phyloP scores from a whole-genome alignment of 2,329 filamentous ascomycete species.

The Sarocladium strictum region DNA sequence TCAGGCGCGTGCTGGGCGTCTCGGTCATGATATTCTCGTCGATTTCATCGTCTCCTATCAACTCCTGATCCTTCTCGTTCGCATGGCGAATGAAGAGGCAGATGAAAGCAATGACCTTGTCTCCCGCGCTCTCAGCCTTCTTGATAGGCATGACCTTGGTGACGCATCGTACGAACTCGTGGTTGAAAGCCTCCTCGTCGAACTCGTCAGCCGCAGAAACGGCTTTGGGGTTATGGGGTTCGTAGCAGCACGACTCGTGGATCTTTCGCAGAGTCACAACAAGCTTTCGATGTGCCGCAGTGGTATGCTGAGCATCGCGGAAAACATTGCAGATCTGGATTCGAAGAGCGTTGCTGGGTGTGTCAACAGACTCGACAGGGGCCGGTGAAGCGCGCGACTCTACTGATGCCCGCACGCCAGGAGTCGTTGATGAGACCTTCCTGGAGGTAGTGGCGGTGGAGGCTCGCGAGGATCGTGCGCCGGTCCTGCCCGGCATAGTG shows the following conservation, averaged over 20 bases:
- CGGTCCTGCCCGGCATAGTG: constrained; percentile 45
- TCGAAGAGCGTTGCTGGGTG: constrained; percentile 64
- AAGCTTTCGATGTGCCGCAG: constrained; percentile 83
- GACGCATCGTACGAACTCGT: constrained; percentile 77
- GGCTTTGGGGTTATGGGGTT: constrained; percentile 48
- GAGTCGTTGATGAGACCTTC: constrained; percentile 31
- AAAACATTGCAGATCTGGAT: constrained; percentile 68
- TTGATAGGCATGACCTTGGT: constrained; percentile 79
- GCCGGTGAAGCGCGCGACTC: constrained; percentile 41
- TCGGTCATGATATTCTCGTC: constrained; percentile 69
- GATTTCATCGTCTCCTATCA: constrained; percentile 54
- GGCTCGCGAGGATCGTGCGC: constrained; percentile 39
- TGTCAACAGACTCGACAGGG: constrained; percentile 74
- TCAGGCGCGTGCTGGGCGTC: constrained; percentile 77
- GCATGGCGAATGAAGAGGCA: constrained; percentile 77
- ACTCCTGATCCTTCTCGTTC: constrained; percentile 64
- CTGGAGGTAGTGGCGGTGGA: constrained; percentile 31
- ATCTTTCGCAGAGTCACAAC: constrained; percentile 83
- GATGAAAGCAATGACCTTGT: constrained; percentile 78
- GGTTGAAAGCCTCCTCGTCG: constrained; percentile 80
- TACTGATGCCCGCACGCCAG: constrained; percentile 34
- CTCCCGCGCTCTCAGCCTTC: constrained; percentile 84
- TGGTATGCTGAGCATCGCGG: constrained; percentile 79
- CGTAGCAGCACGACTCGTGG: constrained; percentile 76
- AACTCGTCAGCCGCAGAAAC: constrained; percentile 54